Base-by-base conservation (phyloP, 306 rosid genomes). In the Castanospermum australe region DNA sequence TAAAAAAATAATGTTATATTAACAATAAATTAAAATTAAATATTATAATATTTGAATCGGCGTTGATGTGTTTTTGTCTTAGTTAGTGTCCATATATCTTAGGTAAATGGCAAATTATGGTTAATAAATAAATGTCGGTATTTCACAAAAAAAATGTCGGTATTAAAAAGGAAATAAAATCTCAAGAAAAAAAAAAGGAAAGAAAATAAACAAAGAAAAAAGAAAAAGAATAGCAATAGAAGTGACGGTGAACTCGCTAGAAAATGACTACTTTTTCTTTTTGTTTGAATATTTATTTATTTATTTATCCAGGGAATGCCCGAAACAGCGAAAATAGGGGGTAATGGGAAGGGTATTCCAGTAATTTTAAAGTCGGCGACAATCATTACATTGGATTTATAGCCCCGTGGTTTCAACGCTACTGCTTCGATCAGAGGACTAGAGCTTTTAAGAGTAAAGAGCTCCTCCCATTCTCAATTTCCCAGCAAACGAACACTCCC, bases 291-390 rank as follows among this genome's bases (percentile, higher is more conserved):
- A 77, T 66, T 56, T 59, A 52, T 71, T 52, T 17, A 51, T 71
- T 32, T 11, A 3, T 11, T 21, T 12, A 5, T 2, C 39, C 10
- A 22, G n/a, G n/a, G 3, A 28, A 28, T 28, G 32, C 74, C 78
- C 11, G 39, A 67, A 77, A 77, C 63, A 85, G 81, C 66, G 67
- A 64, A 68, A 82, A 81, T 47, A 59, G 79, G 82, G 76, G 82
- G 76, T 65, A 85, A 73, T n/a, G 47, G 6, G n/a, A 42, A 66
- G 91, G 88, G 59, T 21, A 80, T 24, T 18, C 0, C 0, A 7
- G 88, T 87, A 67, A 79, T 6, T 72, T 72, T 42, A 1, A 4
- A 0, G 0, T 12, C 8, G 5, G 0, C 21, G 4, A 20, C 41
- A 44, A 52, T 42, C 38, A 6, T 11, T 35, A 10, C 17, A 39